Conservation (phyloP, 202 grass and related monocot genomes). For the Eragrostis tef region DNA sequence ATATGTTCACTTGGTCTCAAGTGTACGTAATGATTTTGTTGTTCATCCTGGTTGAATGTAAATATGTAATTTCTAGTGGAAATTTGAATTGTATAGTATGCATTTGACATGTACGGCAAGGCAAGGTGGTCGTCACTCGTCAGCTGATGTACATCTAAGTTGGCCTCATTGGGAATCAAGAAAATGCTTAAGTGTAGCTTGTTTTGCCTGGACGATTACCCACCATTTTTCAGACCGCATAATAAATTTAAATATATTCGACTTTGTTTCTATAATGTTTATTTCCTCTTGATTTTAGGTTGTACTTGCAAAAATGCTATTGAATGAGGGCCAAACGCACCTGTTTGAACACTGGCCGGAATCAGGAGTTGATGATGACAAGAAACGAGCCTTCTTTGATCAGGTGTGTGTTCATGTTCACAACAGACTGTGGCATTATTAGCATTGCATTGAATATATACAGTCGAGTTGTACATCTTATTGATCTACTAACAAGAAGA, state of each 20-base stretch:
- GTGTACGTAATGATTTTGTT: background rate
- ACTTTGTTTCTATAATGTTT: slow-evolving; percentile 9
- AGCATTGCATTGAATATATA: background rate
- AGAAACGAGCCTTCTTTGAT: slow-evolving; percentile 72
- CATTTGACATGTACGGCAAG: background rate
- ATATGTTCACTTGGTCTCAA: background rate
- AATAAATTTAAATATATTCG: background rate
- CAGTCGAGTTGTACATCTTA: background rate
- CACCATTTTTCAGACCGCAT: slow-evolving; percentile 16
- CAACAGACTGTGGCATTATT: background rate
- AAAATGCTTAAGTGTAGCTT: background rate
- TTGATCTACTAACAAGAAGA: background rate
- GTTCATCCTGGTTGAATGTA: background rate
- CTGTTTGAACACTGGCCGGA: slow-evolving; percentile 85
- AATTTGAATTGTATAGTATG: background rate
- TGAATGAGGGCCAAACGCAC: slow-evolving; percentile 71
- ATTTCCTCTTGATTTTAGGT: slow-evolving; percentile 46
- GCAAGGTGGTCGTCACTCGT: slow-evolving; percentile 7
- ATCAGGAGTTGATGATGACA: slow-evolving; percentile 62
- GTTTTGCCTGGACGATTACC: background rate
- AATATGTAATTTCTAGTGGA: background rate
- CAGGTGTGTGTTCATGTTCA: slow-evolving; percentile 58
- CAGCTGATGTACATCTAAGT: background rate
- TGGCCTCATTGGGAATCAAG: background rate
- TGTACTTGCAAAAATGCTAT: slow-evolving; percentile 70